Evolutionary conservation across 2,329 filamentous ascomycete species (phyloP).

Genomic region (Coleophoma cylindrospora): DNA sequence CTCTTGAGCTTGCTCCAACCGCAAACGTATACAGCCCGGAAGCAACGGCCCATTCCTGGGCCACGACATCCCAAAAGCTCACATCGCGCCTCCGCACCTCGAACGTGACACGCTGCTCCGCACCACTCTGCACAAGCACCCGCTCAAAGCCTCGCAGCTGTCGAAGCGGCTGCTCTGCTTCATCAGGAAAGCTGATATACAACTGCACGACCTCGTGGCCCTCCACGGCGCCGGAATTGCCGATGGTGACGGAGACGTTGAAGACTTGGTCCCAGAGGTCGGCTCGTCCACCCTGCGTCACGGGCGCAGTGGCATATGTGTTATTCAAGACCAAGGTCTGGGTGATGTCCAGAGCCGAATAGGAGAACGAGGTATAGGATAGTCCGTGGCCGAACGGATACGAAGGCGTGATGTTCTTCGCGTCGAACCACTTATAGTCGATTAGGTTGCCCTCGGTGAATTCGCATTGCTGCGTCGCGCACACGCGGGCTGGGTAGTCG

Average conservation of each 20-base stretch:
- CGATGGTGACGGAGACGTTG: constrained; percentile 35
- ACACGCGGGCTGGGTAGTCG: constrained; percentile 18
- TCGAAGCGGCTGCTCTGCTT: constrained; percentile 26
- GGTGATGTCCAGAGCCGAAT: constrained; percentile 41
- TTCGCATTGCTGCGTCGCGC: constrained; percentile 30
- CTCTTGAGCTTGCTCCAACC: constrained; percentile 3
- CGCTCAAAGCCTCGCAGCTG: constrained; percentile 61
- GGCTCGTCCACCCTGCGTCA: constrained; percentile 39
- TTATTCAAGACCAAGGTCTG: constrained; percentile 47
- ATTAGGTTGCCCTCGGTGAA: constrained; percentile 43
- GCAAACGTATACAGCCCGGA: background rate
- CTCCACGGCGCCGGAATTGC: constrained; percentile 39
- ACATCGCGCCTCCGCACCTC: constrained; percentile 54
- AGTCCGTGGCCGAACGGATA: constrained; percentile 39
- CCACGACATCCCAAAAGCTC: constrained; percentile 56
- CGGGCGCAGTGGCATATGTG: background rate
- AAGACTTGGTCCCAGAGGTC: constrained; percentile 48
- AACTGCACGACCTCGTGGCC: constrained; percentile 21
- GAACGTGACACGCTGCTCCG: constrained; percentile 40
- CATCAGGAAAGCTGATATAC: constrained; percentile 5
- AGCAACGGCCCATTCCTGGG: constrained; percentile 49
- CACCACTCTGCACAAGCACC: constrained; percentile 39
- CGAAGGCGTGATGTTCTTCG: constrained; percentile 20
- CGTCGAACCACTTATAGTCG: constrained; percentile 44
- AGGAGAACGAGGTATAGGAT: constrained; percentile 46